phyloP scores from a whole-genome alignment of 164 flowering plant species.

The Berberis thunbergii region DNA sequence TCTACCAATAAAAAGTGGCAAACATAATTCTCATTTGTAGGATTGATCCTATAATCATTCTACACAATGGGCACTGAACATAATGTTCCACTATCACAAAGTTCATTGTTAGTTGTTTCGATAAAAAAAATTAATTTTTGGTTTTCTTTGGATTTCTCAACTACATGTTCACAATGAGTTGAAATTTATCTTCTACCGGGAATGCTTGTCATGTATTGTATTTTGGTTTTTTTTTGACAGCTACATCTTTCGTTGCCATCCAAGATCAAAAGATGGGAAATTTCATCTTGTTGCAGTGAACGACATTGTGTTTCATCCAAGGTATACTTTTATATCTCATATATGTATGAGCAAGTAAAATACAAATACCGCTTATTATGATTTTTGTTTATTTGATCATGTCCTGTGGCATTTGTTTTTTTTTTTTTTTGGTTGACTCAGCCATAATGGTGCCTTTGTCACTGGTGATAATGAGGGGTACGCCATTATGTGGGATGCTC shows the following conservation, averaged over 20 bases:
- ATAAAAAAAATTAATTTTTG: no score
- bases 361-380: neutral
- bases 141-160: no score
- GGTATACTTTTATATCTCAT: constrained; percentile 26
- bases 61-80: no score
- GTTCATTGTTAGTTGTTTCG: no score
- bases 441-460: constrained; percentile 42
- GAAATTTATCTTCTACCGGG: no score
- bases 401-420: neutral
- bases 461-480: constrained; percentile 83
- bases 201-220: neutral
- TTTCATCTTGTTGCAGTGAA: constrained; percentile 57
- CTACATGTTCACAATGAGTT: no score
- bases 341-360: neutral
- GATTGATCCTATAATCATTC: no score
- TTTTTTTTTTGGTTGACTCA: constrained; percentile 5
- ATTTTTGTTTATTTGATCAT: neutral
- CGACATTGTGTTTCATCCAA: constrained; percentile 70
- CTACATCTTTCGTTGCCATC: constrained; percentile 65
- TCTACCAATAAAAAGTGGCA: no score
- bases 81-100: no score
- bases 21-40: no score
- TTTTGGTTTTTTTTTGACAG: constrained; percentile 24
- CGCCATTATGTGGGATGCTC: constrained; percentile 67
- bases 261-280: constrained; percentile 52